These are phyloP conservation scores for Coleophoma eucalyptorum DNA, from an alignment of 2,329 filamentous ascomycete species.

Conservation along the genomic window DNA sequence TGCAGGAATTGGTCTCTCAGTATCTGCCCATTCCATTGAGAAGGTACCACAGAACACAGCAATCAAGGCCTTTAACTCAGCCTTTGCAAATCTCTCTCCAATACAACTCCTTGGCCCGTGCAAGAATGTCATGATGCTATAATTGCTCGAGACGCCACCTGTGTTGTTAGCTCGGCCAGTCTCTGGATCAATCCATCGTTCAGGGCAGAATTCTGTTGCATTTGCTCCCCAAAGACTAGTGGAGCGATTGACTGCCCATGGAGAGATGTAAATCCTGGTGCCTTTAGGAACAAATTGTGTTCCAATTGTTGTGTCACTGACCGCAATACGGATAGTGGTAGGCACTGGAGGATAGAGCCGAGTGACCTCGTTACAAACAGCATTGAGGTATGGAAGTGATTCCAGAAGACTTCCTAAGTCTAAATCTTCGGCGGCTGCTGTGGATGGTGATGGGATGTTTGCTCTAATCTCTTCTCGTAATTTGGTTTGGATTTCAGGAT, in stretches of 20 bases:
- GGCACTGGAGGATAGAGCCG: constrained; percentile 71
- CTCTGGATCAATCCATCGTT: constrained; percentile 52
- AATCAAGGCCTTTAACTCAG: constrained; percentile 79
- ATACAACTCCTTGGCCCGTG: constrained; percentile 85
- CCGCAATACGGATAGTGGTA: constrained; percentile 63
- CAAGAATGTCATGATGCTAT: constrained; percentile 75
- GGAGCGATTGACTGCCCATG: constrained; percentile 67
- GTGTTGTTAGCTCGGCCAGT: constrained; percentile 36
- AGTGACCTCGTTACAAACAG: constrained; percentile 73
- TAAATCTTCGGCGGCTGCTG: constrained; percentile 7
- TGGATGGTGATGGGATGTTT: constrained; percentile 36
- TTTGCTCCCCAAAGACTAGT: constrained; percentile 71
- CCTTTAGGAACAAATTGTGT: constrained; percentile 65
- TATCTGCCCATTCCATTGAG: constrained; percentile 15
- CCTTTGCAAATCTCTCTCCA: constrained; percentile 73
- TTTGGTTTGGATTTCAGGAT: constrained; percentile 51
- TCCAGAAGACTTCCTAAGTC: constrained; percentile 21
- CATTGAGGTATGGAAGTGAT: constrained; percentile 64
- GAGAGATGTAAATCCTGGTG: constrained; percentile 62
- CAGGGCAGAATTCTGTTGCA: constrained; percentile 72
- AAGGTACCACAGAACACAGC: constrained; percentile 18
- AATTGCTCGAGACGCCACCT: constrained; percentile 73
- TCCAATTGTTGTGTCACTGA: constrained; percentile 59
- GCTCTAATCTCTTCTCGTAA: constrained; percentile 55
- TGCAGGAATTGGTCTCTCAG: constrained; percentile 7